Evolutionary conservation across 805 yeast genomes (phyloP).

Genomic region (Candida krabiensis): DNA sequence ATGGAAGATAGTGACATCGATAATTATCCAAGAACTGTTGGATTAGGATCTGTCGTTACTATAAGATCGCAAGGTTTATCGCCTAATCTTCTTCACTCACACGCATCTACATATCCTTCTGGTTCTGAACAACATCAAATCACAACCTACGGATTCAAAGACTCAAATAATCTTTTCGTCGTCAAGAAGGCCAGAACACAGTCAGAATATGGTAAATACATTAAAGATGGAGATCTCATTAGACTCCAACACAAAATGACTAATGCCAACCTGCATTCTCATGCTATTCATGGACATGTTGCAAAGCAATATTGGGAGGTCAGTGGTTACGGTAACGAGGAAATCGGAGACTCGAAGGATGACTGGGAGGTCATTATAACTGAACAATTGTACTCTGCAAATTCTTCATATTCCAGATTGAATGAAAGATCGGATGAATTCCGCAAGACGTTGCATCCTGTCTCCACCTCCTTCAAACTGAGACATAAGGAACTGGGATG

Average conservation of each 20-base stretch:
- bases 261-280: constrained; percentile 69
- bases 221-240: constrained; percentile 60
- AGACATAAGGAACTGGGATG: constrained; percentile 70
- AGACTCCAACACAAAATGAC: constrained; percentile 65
- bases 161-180: constrained; percentile 77
- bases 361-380: constrained; percentile 75
- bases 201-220: constrained; percentile 22
- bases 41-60: constrained; percentile 57
- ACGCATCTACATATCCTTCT: constrained; percentile 77
- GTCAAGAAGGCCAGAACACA: constrained; percentile 38
- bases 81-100: constrained; percentile 84
- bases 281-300: constrained; percentile 63
- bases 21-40: constrained; percentile 65
- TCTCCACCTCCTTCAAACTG: constrained; percentile 80
- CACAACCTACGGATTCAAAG: constrained; percentile 94
- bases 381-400: constrained; percentile 45
- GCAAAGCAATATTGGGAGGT: constrained; percentile 53
- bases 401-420: constrained; percentile 22
- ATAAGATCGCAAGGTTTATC: constrained; percentile 69
- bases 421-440: constrained; percentile 41
- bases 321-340: constrained; percentile 68
- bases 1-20: constrained; percentile 64
- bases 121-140: constrained; percentile 95
- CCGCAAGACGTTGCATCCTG: constrained; percentile 61
- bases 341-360: constrained; percentile 69